These are phyloP conservation scores for Mycena galopus DNA, from an alignment of 768 basidiomycete genomes.

Conservation along the genomic window DNA sequence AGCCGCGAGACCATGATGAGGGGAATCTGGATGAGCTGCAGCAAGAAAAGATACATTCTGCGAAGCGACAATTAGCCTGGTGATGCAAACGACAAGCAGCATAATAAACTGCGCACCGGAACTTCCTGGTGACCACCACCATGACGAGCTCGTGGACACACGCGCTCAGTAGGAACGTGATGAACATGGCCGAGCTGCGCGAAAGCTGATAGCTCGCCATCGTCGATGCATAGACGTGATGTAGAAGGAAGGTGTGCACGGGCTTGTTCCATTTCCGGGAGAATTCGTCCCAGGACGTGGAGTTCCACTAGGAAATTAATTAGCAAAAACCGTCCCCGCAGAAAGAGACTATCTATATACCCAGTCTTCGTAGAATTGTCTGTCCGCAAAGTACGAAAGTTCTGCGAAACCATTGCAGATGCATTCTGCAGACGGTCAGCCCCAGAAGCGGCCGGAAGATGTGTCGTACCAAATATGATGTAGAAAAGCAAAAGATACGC, in stretches of 20 bases:
- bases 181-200: constrained; percentile 84
- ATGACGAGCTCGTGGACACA: constrained; percentile 95
- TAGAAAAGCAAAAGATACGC: constrained; percentile 90
- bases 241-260: constrained; percentile 91
- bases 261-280: constrained; percentile 99
- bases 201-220: constrained; percentile 84
- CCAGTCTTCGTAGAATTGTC: constrained; percentile 99
- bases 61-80: background rate
- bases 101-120: constrained; percentile 70
- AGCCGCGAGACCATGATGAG: constrained; percentile 86
- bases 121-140: constrained; percentile 94
- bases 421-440: constrained; percentile 70
- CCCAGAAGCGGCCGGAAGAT: background rate
- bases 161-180: constrained; percentile 94
- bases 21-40: constrained; percentile 92
- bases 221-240: constrained; percentile 94
- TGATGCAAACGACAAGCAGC: background rate
- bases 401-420: constrained; percentile 98
- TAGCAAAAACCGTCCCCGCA: background rate
- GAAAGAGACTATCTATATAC: constrained; percentile 52
- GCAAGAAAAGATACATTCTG: constrained; percentile 88
- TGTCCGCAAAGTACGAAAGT: constrained; percentile 79
- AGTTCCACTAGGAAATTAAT: constrained; percentile 81
- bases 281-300: constrained; percentile 96
- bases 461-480: constrained; percentile 80